Evolutionary conservation across 495 filamentous ascomycete species (phyloP).

Genomic region (Penicillium argentinense): DNA sequence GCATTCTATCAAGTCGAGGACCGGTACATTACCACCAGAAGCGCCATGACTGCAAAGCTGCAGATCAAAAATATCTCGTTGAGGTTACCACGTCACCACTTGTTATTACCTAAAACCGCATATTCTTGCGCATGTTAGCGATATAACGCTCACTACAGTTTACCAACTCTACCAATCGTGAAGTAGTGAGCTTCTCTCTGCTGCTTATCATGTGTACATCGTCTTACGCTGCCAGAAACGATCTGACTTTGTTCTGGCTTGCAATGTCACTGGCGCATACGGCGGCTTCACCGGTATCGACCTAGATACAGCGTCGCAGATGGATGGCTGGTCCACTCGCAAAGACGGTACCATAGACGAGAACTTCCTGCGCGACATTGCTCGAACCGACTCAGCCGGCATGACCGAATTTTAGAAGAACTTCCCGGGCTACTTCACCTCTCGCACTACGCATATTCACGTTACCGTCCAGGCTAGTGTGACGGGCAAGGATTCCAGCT

Average conservation of each 20-base stretch:
- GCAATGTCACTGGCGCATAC: slow-evolving; percentile 12
- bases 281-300: slow-evolving; percentile 5
- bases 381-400: slow-evolving; percentile 5
- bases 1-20: neutral
- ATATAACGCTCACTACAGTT: too few species aligned
- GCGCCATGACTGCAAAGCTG: too few species aligned
- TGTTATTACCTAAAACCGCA: too few species aligned
- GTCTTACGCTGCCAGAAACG: neutral
- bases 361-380: slow-evolving; percentile 12
- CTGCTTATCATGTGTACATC: too few species aligned
- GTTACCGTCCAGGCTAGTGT: slow-evolving; percentile 8
- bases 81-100: too few species aligned
- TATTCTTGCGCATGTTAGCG: too few species aligned
- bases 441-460: slow-evolving; percentile 11
- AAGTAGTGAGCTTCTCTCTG: too few species aligned
- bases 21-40: too few species aligned
- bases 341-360: slow-evolving; percentile 7
- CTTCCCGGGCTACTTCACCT: slow-evolving; percentile 10
- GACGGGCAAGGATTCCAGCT: slow-evolving; percentile 2
- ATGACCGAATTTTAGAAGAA: slow-evolving; percentile 9
- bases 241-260: neutral
- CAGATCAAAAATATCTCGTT: too few species aligned
- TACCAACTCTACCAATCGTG: too few species aligned
- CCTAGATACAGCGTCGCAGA: neutral
- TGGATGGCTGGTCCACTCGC: slow-evolving; percentile 4